These are phyloP conservation scores for Stereum hirsutum DNA, from an alignment of 1,284 basidiomycete species.

Conservation along the genomic window DNA sequence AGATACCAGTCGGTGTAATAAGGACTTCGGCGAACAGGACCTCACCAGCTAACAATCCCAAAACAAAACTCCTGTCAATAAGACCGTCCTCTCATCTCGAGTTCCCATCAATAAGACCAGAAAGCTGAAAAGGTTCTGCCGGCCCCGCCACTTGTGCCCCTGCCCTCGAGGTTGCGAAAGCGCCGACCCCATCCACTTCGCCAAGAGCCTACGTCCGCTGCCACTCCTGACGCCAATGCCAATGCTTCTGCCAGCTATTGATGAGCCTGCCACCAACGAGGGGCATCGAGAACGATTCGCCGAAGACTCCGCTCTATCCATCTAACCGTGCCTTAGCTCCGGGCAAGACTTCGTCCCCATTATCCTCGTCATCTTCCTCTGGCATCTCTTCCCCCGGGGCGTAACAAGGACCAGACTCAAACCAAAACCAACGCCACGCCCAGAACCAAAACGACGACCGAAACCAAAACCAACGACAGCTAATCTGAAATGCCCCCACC, in stretches of 20 bases:
- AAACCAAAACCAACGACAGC: conserved; percentile 24
- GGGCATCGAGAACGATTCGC: conserved; percentile 1
- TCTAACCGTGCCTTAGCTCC: not conserved
- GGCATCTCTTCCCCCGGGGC: conserved; percentile 4
- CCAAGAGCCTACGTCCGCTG: conserved; percentile 1
- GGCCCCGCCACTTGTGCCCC: too few species aligned
- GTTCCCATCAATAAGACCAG: conserved; percentile 45
- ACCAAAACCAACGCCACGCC: too few species aligned
- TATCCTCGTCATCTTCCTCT: not conserved
- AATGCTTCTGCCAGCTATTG: too few species aligned
- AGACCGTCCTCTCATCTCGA: conserved; percentile 63
- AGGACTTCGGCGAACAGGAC: conserved; percentile 99
- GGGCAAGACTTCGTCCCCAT: not conserved
- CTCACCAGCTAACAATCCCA: conserved; percentile 86
- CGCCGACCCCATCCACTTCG: conserved; percentile 1
- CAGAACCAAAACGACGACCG: not conserved
- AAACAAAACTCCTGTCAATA: conserved; percentile 80
- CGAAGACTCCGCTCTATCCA: not conserved
- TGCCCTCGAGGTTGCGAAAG: too few species aligned
- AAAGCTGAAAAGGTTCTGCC: conserved; percentile 36
- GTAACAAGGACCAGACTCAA: conserved; percentile 9
- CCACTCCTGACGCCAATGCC: too few species aligned
- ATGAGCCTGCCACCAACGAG: conserved; percentile 1
- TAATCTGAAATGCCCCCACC: conserved; percentile 70
- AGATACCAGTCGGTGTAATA: conserved; percentile 90